Base-by-base conservation (phyloP, 1,139 yeast species). In the Lizanozyma gosingica region DNA sequence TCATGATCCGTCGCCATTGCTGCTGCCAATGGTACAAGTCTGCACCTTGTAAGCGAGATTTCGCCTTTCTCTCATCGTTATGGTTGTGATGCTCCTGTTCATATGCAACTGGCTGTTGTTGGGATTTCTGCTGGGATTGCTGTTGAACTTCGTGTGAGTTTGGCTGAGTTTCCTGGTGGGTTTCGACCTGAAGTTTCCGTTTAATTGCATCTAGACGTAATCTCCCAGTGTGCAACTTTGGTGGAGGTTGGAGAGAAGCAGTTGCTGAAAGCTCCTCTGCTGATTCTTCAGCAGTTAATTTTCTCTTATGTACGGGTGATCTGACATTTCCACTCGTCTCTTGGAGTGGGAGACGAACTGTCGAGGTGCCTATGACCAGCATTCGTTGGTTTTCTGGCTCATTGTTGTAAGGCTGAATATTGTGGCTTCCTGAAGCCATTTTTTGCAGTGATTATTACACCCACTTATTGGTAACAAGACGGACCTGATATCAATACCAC, bases 1-100 rank as follows among this genome's bases (percentile, higher is more conserved):
- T 73, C 84, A 90, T 80, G 48, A 86, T 84, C 44, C 72, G 71
- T 41, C 80, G 70, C 96, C 97, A 90, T 42, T 82, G 79, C 39
- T 70, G 70, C 54, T 85, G 90, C 97, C 97, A 90, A 48, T 71
- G 75, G 40, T 65, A 62, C 40, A 82, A 58, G 46, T 81, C 86
- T 36, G 67, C 74, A 2, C 75, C 76, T 1, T 63, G 69, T 17
- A 69, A 54, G 15, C 73, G 49, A 33, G 57, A 46, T 3, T 46
- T 46, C 34, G 44, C 46, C 33, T 16, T 34, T 38, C 36, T 43
- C 47, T 15, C 43, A 44, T 8, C 35, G 38, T 27, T 41, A 42
- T 18, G 40, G 17, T 17, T 6, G 18, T 15, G 17, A 14, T 32
- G 35, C 35, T 15, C 34, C n/a, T 2, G 39, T 36, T 33, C 43